Percentiles rank a stretch among this genome's conserved stretches.
These are phyloP conservation scores for Neltuma alba DNA, from an alignment of 306 rosid species.

Conservation along the genomic window DNA sequence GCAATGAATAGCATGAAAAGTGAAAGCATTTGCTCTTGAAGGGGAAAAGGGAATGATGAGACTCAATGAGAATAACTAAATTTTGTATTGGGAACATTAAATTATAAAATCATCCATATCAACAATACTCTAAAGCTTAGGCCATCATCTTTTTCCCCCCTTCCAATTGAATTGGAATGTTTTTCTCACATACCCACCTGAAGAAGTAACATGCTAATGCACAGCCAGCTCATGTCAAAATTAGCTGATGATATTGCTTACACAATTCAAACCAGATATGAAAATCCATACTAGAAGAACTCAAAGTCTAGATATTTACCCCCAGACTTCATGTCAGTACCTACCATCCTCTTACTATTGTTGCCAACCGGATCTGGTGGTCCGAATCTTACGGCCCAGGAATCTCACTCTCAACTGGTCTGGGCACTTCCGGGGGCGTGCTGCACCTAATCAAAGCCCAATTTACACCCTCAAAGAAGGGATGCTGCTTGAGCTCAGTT, in stretches of 20 bases:
- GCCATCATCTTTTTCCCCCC: neutral
- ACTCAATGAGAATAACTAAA: constrained; percentile 9
- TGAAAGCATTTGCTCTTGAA: neutral
- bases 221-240: constrained; percentile 41
- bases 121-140: neutral
- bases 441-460: constrained; percentile 98
- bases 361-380: constrained; percentile 63
- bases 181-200: constrained; percentile 33
- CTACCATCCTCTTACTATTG: constrained; percentile 83
- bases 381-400: constrained; percentile 67
- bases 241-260: constrained; percentile 33
- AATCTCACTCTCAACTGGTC: constrained; percentile 79
- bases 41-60: neutral
- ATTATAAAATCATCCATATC: constrained; percentile 8
- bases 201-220: constrained; percentile 38
- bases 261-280: constrained; percentile 42
- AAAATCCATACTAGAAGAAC: constrained; percentile 78
- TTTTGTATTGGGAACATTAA: constrained; percentile 4
- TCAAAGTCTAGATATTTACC: constrained; percentile 98
- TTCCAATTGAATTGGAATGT: constrained; percentile 44
- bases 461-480: constrained; percentile 96
- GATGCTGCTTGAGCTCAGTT: constrained; percentile 94
- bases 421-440: constrained; percentile 97
- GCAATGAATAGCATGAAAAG: neutral
- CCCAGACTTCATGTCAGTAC: constrained; percentile 81